Evolutionary conservation across 2,329 filamentous ascomycete species (phyloP).

Genomic region (Colletotrichum endophyticum): DNA sequence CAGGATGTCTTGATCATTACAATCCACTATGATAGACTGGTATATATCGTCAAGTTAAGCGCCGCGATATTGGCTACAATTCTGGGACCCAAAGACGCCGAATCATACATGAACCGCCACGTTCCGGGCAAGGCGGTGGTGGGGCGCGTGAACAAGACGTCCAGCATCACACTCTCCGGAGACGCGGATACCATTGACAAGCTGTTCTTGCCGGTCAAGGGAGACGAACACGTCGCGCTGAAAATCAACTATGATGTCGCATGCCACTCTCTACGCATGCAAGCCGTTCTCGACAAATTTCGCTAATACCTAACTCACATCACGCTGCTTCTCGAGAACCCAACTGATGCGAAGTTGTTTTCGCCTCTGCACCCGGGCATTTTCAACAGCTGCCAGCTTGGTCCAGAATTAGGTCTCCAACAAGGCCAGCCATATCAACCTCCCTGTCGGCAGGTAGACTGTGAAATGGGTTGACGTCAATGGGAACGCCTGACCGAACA

Average conservation of each 20-base stretch:
- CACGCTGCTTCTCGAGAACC: background rate
- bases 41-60: background rate
- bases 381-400: background rate
- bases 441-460: background rate
- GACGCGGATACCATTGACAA: background rate
- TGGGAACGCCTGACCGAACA: background rate
- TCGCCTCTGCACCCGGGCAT: background rate
- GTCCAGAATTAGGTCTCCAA: background rate
- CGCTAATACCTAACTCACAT: background rate
- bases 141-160: background rate
- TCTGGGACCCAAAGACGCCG: background rate
- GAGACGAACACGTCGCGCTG: background rate
- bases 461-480: background rate
- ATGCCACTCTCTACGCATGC: background rate
- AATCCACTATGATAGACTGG: background rate
- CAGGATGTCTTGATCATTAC: background rate
- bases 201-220: background rate
- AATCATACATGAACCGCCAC: background rate
- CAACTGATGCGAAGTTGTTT: background rate
- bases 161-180: background rate
- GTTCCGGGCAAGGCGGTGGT: background rate
- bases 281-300: background rate
- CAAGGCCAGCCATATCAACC: background rate
- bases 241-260: background rate
- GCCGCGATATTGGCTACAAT: background rate